Evolutionary conservation across 306 rosid genomes (phyloP).

Genomic region (Cyamopsis tetragonoloba): DNA sequence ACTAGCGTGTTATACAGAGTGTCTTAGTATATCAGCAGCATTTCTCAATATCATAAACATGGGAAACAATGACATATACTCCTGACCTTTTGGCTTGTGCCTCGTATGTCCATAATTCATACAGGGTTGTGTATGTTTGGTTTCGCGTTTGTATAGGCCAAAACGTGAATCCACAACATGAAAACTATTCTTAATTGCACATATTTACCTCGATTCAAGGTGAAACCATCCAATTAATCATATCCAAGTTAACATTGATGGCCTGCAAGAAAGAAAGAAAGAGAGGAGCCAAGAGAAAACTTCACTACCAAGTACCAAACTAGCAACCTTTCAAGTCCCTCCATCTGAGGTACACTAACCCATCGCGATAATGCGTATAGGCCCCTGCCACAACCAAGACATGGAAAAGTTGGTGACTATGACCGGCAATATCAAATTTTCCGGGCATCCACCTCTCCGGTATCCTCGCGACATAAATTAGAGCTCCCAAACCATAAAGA

Average conservation of each 20-base stretch:
- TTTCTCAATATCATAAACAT: neutral
- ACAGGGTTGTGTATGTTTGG: too few relatives aligned
- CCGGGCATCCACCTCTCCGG: constrained; percentile 70
- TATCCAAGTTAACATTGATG: constrained; percentile 1
- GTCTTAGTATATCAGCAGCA: too few relatives aligned
- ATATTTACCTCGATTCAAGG: too few relatives aligned
- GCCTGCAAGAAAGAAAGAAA: neutral
- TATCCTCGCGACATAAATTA: constrained; percentile 51
- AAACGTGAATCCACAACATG: too few relatives aligned
- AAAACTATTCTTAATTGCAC: too few relatives aligned
- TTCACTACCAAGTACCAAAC: neutral
- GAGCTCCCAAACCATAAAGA: constrained; percentile 56
- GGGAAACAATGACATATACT: neutral
- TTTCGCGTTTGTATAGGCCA: too few relatives aligned
- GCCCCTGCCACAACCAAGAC: constrained; percentile 68
- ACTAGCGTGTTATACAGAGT: too few relatives aligned
- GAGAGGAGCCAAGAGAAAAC: neutral
- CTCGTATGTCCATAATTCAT: neutral
- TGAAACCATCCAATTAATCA: neutral
- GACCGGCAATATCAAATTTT: constrained; percentile 63
- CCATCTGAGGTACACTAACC: constrained; percentile 55
- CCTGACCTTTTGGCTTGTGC: neutral
- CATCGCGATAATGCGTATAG: constrained; percentile 50
- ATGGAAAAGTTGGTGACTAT: constrained; percentile 67
- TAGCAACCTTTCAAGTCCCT: constrained; percentile 50